A percentile compares a stretch with the other conserved stretches of the same genome.
These are phyloP conservation scores for Pichia sp. DNA, from an alignment of 1,139 yeast species.

Conservation along the genomic window DNA sequence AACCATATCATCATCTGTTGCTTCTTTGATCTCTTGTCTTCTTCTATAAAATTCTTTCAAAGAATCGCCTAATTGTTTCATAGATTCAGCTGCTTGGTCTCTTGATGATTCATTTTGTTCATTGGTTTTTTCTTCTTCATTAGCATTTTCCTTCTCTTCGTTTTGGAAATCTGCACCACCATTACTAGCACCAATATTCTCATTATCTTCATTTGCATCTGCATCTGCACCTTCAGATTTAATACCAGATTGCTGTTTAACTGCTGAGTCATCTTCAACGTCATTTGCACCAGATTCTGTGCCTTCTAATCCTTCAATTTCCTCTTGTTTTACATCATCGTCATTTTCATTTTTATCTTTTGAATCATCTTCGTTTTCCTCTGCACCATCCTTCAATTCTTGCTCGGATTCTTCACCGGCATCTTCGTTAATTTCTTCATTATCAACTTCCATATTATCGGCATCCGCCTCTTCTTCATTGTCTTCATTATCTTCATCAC, in stretches of 20 bases:
- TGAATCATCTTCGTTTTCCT: conserved; percentile 13
- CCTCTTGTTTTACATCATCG: conserved; percentile 41
- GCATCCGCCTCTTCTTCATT: conserved; percentile 29
- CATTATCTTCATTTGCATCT: conserved; percentile 58
- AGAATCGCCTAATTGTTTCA: conserved; percentile 86
- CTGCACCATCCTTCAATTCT: conserved; percentile 21
- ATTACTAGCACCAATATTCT: conserved; percentile 65
- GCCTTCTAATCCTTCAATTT: conserved; percentile 39
- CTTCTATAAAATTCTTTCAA: conserved; percentile 88
- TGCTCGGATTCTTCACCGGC: conserved; percentile 29
- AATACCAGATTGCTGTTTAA: conserved; percentile 64
- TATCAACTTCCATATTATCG: conserved; percentile 26
- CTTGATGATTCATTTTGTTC: conserved; percentile 54
- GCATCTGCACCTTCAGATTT: conserved; percentile 75
- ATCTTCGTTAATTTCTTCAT: conserved; percentile 26
- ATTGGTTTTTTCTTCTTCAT: conserved; percentile 30
- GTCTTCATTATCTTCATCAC: conserved; percentile 25
- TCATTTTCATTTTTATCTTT: conserved; percentile 37
- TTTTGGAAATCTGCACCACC: conserved; percentile 47
- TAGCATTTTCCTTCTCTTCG: conserved; percentile 29
- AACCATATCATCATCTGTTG: conserved; percentile 41
- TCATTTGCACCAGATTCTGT: conserved; percentile 30
- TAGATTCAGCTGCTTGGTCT: conserved; percentile 69
- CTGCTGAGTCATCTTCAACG: conserved; percentile 58
- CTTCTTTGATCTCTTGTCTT: conserved; percentile 74